A percentile compares a stretch with the other conserved stretches of the same genome.
Evolutionary conservation across 257 asterid species (phyloP).

Genomic region (Forsythia suspensa): DNA sequence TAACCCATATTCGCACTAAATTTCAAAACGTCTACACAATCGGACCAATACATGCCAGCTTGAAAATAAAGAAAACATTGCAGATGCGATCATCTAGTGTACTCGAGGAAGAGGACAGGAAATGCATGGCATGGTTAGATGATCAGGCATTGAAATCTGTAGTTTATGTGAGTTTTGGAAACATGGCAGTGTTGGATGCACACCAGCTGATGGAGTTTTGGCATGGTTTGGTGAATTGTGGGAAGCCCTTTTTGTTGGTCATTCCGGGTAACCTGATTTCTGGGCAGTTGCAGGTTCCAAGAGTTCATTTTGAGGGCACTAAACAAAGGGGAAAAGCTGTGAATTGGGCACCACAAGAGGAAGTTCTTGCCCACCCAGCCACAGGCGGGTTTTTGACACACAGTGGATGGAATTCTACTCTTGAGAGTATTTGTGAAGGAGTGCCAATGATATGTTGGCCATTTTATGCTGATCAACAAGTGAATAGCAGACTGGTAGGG

Average conservation of each 20-base stretch:
- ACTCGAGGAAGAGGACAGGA: constrained; percentile 24
- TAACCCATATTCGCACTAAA: constrained; percentile 24
- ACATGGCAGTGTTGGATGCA: constrained; percentile 16
- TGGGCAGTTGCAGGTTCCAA: constrained; percentile 8
- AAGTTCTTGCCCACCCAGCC: constrained; percentile 33
- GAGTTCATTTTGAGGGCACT: constrained; percentile 20
- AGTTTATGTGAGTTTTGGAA: constrained; percentile 36
- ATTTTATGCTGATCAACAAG: constrained; percentile 33
- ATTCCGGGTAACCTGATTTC: constrained; percentile 11
- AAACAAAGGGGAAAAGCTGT: constrained; percentile 28
- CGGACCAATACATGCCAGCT: constrained; percentile 34
- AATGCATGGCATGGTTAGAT: constrained; percentile 34
- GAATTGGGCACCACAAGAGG: constrained; percentile 39
- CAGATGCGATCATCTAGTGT: not conserved
- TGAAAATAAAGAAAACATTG: constrained; percentile 1
- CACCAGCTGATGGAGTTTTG: constrained; percentile 32
- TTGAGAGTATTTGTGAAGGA: constrained; percentile 29
- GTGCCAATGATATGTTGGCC: constrained; percentile 40
- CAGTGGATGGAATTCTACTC: constrained; percentile 31
- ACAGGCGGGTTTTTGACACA: constrained; percentile 31
- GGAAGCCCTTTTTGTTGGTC: constrained; percentile 36
- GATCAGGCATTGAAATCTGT: constrained; percentile 31
- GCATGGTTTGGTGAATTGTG: constrained; percentile 36
- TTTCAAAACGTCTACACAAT: constrained; percentile 28
- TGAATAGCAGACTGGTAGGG: constrained; percentile 35